These are phyloP conservation scores for Primulina tabacum DNA, from an alignment of 257 asterid genomes.

Conservation along the genomic window DNA sequence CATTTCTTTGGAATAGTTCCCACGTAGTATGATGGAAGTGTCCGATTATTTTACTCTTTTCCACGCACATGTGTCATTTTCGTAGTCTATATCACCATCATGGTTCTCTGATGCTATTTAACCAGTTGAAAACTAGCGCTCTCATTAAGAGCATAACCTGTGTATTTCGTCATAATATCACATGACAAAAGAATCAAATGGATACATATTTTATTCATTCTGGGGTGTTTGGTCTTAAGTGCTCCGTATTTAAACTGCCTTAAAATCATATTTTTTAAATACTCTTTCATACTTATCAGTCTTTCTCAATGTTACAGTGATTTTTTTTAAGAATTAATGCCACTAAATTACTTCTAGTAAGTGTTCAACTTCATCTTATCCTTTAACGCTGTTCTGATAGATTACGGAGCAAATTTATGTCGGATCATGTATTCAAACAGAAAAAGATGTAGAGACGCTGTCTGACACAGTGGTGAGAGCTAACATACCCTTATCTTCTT, in stretches of 20 bases:
- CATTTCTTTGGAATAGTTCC: no score
- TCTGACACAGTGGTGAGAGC: slow-evolving; percentile 58
- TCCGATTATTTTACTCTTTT: no score
- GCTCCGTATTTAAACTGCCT: not conserved
- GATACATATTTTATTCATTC: not conserved
- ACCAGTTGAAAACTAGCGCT: slow-evolving; percentile 6
- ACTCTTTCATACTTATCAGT: slow-evolving; percentile 5
- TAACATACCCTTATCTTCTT: slow-evolving; percentile 19
- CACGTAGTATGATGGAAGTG: no score
- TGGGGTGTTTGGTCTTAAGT: not conserved
- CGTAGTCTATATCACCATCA: not conserved
- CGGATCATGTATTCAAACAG: slow-evolving; percentile 91
- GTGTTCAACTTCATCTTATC: slow-evolving; percentile 18
- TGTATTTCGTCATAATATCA: not conserved
- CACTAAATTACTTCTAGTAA: slow-evolving; percentile 19
- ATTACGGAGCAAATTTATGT: slow-evolving; percentile 94
- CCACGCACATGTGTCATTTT: no score
- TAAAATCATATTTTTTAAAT: slow-evolving; percentile 4
- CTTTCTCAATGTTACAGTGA: not conserved
- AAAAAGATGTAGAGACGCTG: slow-evolving; percentile 67
- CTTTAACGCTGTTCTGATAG: slow-evolving; percentile 39
- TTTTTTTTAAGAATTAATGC: slow-evolving; percentile 3
- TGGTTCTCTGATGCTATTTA: not conserved
- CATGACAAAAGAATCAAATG: not conserved
- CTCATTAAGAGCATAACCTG: slow-evolving; percentile 6